Percentiles rank a stretch among this genome's conserved stretches.
Evolutionary conservation across 2,329 filamentous ascomycete genomes (phyloP).

Genomic region (Nemania sp.): DNA sequence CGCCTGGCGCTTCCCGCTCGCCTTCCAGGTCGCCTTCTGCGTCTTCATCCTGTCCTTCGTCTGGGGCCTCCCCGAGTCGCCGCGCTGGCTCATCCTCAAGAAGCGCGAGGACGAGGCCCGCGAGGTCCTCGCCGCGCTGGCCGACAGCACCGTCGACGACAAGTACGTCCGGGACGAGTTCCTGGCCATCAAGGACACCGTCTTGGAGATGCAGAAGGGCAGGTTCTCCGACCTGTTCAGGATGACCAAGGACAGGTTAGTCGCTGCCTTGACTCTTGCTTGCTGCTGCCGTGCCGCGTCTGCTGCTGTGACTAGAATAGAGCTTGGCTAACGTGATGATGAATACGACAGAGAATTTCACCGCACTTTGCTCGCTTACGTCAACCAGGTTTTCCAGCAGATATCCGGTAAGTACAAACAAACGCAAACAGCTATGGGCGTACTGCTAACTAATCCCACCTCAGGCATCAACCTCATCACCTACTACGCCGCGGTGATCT

Average conservation of each 20-base stretch:
- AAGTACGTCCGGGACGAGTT: conserved; percentile 60
- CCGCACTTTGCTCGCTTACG: conserved; percentile 58
- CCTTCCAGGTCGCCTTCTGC: conserved; percentile 62
- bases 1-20: conserved; percentile 65
- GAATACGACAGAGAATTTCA: conserved; percentile 51
- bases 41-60: conserved; percentile 60
- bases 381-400: conserved; percentile 64
- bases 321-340: conserved; percentile 24
- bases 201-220: conserved; percentile 64
- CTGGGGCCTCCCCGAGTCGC: conserved; percentile 57
- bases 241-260: conserved; percentile 56
- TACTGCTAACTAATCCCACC: conserved; percentile 16
- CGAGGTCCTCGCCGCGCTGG: conserved; percentile 49
- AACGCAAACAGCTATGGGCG: neutral
- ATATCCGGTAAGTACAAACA: conserved; percentile 36
- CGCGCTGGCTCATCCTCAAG: conserved; percentile 52
- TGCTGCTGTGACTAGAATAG: neutral
- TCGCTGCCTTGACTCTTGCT: no score
- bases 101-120: conserved; percentile 50
- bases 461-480: conserved; percentile 48
- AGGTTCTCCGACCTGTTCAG: conserved; percentile 62
- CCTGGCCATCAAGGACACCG: conserved; percentile 60
- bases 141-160: conserved; percentile 50
- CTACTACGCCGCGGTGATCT: conserved; percentile 55
- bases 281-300: no score